Base-by-base conservation (phyloP, 2,329 filamentous ascomycete species). In the Ophiosphaerella herpotricha region DNA sequence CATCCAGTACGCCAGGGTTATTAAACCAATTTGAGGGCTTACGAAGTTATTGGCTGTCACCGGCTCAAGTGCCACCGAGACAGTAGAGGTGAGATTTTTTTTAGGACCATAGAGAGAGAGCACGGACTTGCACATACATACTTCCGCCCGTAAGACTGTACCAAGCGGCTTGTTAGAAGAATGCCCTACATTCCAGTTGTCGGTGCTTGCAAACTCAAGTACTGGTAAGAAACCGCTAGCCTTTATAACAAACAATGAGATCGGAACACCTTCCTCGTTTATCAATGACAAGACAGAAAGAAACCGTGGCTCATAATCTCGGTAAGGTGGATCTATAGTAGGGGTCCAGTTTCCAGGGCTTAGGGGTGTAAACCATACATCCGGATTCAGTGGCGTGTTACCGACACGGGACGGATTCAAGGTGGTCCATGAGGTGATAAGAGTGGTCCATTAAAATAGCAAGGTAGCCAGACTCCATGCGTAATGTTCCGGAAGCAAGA, bases 391-490 rank as follows among this genome's bases (percentile, higher is more conserved):
- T 63, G 54, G 53, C 55, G 46, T 52, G 58, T 63, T 44, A 47
- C 32, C 37, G 32, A 41, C 16, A 34, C 14, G 21, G 18, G 35
- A 39, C 5, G 12, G 12, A 14, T 5, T 32, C 51, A 49, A 54
- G 39, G 57, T 32, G 51, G 54, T 63, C 63, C 67, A 47, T 57
- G 41, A 53, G 57, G 51, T 53, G 50, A 54, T 54, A 55, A 61
- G 58, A 43, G 62, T 47, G 53, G 57, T 57, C 58, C 55, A 64
- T 66, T 58, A 64, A 60, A 62, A 51, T 57, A 61, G 47, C 55
- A 60, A 53, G 43, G 47, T 55, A 54, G 59, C 62, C 57, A 59
- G 61, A 65, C 61, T 66, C 66, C 65, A 67, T 58, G 63, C 58
- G 55, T 58, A 4, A 57, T 57, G 58, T 57, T 66, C 68, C 61